phyloP scores from a whole-genome alignment of 441 rosid genomes.

The Croton setiger region DNA sequence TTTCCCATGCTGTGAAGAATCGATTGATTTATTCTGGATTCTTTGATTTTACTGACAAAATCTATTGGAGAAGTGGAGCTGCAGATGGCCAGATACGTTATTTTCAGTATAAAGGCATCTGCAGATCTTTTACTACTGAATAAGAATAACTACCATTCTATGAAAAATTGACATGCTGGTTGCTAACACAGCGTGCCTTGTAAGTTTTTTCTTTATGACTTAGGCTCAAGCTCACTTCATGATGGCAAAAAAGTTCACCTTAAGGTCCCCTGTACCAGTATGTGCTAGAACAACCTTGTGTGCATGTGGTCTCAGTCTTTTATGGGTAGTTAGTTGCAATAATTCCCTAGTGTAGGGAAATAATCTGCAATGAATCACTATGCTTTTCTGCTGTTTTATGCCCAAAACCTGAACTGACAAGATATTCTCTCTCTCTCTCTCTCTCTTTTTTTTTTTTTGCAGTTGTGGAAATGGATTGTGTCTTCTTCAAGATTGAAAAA shows the following conservation, averaged over 20 bases:
- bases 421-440: too few species aligned
- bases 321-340: neutral
- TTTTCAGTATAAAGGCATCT: neutral
- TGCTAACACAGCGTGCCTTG: neutral
- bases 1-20: neutral
- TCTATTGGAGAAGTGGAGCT: neutral
- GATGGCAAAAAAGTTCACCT: neutral
- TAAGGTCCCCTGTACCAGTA: neutral
- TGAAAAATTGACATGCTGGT: neutral
- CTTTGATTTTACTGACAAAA: neutral
- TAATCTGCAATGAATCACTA: neutral
- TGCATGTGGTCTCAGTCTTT: neutral
- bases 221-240: neutral
- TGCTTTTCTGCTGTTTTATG: neutral
- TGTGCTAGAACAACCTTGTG: neutral
- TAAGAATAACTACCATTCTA: neutral
- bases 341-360: neutral
- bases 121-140: neutral
- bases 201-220: neutral
- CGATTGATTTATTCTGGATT: neutral
- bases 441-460: constrained; percentile 6
- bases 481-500: constrained; percentile 12
- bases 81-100: neutral
- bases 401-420: neutral
- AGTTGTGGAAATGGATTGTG: constrained; percentile 20